A percentile compares a stretch with the other conserved stretches of the same genome.
Conservation (phyloP, 2,329 filamentous ascomycete species). For the Monilinia aucupariae region DNA sequence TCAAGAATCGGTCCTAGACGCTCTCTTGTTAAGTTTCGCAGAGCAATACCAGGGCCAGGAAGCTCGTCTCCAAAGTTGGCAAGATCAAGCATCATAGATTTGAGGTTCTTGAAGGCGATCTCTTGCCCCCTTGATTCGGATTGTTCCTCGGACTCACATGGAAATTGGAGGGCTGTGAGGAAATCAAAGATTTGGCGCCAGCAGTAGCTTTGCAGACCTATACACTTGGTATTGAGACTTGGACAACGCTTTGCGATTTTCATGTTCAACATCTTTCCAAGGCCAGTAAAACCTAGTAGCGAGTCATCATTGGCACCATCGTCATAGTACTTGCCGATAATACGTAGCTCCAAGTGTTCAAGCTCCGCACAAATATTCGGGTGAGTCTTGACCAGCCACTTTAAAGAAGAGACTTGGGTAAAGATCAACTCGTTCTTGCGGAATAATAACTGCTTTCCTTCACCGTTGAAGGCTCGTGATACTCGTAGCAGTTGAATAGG, state of each 20-base stretch:
- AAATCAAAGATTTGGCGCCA: slow-evolving; percentile 6
- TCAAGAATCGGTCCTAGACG: not conserved
- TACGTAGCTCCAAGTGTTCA: not conserved
- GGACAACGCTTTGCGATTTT: not conserved
- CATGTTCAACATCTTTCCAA: not conserved
- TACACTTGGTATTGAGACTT: not conserved
- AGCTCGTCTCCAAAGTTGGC: not conserved
- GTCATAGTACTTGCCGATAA: not conserved
- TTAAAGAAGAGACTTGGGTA: not conserved
- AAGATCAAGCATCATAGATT: slow-evolving; percentile 6
- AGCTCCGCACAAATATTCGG: not conserved
- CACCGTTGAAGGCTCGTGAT: not conserved
- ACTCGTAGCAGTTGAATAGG: slow-evolving; percentile 1
- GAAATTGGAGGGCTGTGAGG: not conserved
- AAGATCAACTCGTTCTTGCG: not conserved
- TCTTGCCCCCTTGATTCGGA: not conserved
- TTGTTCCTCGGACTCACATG: not conserved
- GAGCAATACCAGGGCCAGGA: not conserved
- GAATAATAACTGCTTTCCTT: not conserved
- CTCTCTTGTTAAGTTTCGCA: not conserved
- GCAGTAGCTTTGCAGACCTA: slow-evolving; percentile 8
- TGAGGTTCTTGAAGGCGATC: not conserved
- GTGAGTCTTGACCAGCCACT: not conserved
- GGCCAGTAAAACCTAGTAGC: not conserved
- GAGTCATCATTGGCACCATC: not conserved